Base-by-base conservation (phyloP, 2,329 filamentous ascomycete species). In the Thielaviopsis euricoi region DNA sequence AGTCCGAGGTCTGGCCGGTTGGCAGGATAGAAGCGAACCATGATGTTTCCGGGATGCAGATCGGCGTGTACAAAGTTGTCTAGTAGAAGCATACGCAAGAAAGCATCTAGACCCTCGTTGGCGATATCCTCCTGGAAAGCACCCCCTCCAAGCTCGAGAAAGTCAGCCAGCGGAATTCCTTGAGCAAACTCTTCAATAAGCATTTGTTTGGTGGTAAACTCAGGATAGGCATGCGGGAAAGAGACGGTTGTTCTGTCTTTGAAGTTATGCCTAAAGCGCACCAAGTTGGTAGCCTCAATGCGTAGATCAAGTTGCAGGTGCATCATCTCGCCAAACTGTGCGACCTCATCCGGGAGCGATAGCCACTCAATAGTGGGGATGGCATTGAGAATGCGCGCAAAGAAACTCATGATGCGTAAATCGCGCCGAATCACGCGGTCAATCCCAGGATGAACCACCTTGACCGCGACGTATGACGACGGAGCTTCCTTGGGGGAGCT, bases 31-130 rank as follows among this genome's bases (percentile, higher is more conserved):
- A 98, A 98, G 62, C 94, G 89, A 52, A 98, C 91, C 90, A 98
- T 97, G 71, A 98, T 97, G 69, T 98, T 98, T 25, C 93, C 93
- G 0, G 93, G 93, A 67, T 98, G 93, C 29, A 98, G 74, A 67
- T 98, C 93, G 5, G 93, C 91, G 67, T 98, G 93, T 25, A 96
- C 85, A 69, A 98, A 98, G 69, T 98, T 98, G 70, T 98, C 93
- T 46, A 98, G 85, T 13, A 98, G 77, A 17, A 98, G 74, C 93
- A 98, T 98, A 65, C 90, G 88, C 54, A 98, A 73, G 70, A 98
- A 98, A 2, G 91, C 90, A 68, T 98, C 90, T 0, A 98, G 79
- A 0, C 93, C 93, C 72, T 97, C 91, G 59, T 95, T 85, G 3
- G 93, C 90, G 62, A 98, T 95, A 63, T 96, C 91, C 65, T 88